A percentile compares a stretch with the other conserved stretches of the same genome.
These are phyloP conservation scores for Monosporascus sp. DNA, from an alignment of 2,329 filamentous ascomycete genomes.

Conservation along the genomic window DNA sequence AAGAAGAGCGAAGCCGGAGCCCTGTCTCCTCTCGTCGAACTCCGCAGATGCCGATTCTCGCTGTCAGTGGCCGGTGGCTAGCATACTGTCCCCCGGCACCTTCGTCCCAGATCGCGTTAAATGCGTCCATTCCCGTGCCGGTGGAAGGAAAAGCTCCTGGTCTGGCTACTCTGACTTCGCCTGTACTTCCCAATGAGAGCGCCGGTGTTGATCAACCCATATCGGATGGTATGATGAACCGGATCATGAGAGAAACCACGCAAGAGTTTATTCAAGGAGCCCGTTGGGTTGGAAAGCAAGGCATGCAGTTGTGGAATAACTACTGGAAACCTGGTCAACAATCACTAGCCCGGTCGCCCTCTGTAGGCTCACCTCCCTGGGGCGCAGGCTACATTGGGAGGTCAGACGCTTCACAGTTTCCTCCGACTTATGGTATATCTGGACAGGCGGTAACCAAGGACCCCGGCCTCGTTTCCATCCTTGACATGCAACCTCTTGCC, in stretches of 20 bases:
- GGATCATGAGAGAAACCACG: slow-evolving; percentile 72
- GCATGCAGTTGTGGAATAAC: slow-evolving; percentile 70
- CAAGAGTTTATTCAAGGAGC: slow-evolving; percentile 72
- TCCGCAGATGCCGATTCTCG: slow-evolving; percentile 59
- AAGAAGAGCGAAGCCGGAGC: slow-evolving; percentile 37
- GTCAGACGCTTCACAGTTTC: slow-evolving; percentile 55
- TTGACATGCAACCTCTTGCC: slow-evolving; percentile 61
- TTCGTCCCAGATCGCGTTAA: slow-evolving; percentile 64
- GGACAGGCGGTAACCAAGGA: slow-evolving; percentile 57
- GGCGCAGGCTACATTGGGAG: slow-evolving; percentile 38
- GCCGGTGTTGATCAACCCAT: slow-evolving; percentile 69
- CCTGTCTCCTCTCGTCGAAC: slow-evolving; percentile 35
- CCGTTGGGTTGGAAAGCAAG: slow-evolving; percentile 72
- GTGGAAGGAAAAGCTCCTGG: slow-evolving; percentile 51
- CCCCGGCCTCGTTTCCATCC: slow-evolving; percentile 67
- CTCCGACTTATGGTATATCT: slow-evolving; percentile 65
- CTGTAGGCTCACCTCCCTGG: slow-evolving; percentile 42
- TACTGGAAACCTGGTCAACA: slow-evolving; percentile 63
- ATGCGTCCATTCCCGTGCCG: slow-evolving; percentile 58
- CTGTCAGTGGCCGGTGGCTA: slow-evolving; percentile 69
- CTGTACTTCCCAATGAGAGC: slow-evolving; percentile 61
- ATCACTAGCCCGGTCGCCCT: slow-evolving; percentile 39
- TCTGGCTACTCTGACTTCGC: slow-evolving; percentile 57
- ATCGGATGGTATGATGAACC: slow-evolving; percentile 66
- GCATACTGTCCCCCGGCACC: slow-evolving; percentile 71